Evolutionary conservation across 208 protist species (phyloP).

Genomic region (Acanthamoeba sp.): DNA sequence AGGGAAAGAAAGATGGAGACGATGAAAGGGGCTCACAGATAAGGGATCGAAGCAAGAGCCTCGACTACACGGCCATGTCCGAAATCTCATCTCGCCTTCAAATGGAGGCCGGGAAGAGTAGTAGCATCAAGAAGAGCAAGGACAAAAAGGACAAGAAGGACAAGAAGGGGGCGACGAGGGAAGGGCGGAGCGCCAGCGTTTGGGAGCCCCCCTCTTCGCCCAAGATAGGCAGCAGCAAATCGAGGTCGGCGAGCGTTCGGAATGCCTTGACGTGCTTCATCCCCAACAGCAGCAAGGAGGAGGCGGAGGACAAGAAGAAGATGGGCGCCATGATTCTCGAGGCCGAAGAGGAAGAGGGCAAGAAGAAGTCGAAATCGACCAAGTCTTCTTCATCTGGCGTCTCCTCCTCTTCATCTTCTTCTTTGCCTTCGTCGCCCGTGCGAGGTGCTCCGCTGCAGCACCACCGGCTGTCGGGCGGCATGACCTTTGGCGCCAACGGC

Average conservation of each 20-base stretch:
- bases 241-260: background rate
- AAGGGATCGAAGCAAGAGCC: background rate
- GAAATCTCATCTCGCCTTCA: background rate
- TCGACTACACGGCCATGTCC: background rate
- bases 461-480: background rate
- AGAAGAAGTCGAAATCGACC: background rate
- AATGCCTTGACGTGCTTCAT: slow-evolving; percentile 24
- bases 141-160: background rate
- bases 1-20: background rate
- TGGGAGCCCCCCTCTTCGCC: background rate
- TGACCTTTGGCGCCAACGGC: background rate
- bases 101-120: background rate
- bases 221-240: background rate
- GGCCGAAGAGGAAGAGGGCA: background rate
- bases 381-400: background rate
- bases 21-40: background rate
- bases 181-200: background rate
- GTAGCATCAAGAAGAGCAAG: background rate
- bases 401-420: background rate
- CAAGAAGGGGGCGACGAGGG: background rate
- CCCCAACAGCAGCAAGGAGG: background rate
- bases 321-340: background rate
- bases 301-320: background rate
- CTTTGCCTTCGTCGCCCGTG: background rate
- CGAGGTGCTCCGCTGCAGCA: too few species aligned